phyloP scores from a whole-genome alignment of 176 grass and related monocot genomes.

The Hordeum vulgare region MorexV3_pseudomolecules_assembly NC_058519.1:481958473-481958972 shows the following conservation, averaged over 20 bases:
- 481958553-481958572: background rate
- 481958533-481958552: background rate
- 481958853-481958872: background rate
- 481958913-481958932: background rate
- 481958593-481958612: background rate
- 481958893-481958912: background rate
- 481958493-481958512: constrained; percentile 11
- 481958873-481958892: background rate
- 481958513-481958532: background rate
- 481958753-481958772: background rate
- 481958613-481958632: background rate
- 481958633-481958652: background rate
- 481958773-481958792: background rate
- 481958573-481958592: background rate
- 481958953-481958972: background rate
- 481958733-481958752: background rate
- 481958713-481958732: background rate
- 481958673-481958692: background rate
- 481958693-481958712: background rate
- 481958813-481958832: background rate
- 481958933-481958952: constrained; percentile 1
- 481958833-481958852: background rate
- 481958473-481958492: background rate
- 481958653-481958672: background rate
- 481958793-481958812: background rate